phyloP scores from a whole-genome alignment of 108 stramenopile species.

The Cyclostephanos invisitatus region DNA sequence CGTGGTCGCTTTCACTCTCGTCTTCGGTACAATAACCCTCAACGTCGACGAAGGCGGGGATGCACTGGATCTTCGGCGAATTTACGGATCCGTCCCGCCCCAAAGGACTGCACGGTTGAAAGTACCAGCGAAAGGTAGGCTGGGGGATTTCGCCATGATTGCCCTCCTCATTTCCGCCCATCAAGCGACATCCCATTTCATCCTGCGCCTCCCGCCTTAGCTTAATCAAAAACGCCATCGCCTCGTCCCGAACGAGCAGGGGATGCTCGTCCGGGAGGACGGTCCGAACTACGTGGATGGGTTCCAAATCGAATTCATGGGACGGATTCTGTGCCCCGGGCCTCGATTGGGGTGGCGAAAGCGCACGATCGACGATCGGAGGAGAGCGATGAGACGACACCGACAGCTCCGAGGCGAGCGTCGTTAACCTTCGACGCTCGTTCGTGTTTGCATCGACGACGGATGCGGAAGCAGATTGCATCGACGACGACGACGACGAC shows the following conservation, averaged over 20 bases:
- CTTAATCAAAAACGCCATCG: conserved; percentile 24
- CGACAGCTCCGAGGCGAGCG: conserved; percentile 25
- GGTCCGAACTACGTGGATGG: conserved; percentile 48
- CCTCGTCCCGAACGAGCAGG: conserved; percentile 43
- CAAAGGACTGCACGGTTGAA: conserved; percentile 53
- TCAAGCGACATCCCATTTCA: conserved; percentile 43
- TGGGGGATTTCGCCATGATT: conserved; percentile 12
- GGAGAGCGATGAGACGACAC: background rate
- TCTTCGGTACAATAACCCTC: conserved; percentile 56
- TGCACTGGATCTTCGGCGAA: conserved; percentile 45
- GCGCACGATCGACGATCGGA: background rate
- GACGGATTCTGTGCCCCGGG: background rate
- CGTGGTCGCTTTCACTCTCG: conserved; percentile 31
- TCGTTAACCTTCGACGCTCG: conserved; percentile 2
- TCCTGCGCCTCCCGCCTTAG: conserved; percentile 30
- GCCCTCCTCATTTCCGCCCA: conserved; percentile 5
- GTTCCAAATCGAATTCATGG: conserved; percentile 38
- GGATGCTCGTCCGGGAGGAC: conserved; percentile 50
- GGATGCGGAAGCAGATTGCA: background rate
- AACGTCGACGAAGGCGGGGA: conserved; percentile 48
- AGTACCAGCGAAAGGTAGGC: conserved; percentile 50
- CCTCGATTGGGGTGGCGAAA: background rate
- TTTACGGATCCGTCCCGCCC: conserved; percentile 26
- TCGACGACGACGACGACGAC: background rate
- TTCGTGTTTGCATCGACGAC: background rate